These are phyloP conservation scores for Debaryomyces nepalensis DNA, from an alignment of 1,139 yeast genomes.

Conservation along the genomic window DNA sequence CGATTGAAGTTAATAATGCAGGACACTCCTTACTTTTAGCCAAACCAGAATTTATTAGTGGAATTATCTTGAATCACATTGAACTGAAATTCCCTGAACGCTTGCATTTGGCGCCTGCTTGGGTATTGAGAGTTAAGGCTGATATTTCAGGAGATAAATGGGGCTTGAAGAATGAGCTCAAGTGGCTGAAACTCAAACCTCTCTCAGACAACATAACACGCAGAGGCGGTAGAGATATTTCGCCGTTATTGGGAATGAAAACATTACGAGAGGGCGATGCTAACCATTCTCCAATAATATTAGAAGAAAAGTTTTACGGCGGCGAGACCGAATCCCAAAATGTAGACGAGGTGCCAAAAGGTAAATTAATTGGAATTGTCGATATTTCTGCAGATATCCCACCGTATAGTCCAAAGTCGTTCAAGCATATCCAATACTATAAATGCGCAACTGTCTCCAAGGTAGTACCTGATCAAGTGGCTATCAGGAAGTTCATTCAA, in stretches of 20 bases:
- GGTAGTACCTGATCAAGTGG: slow-evolving; percentile 69
- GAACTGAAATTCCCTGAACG: slow-evolving; percentile 53
- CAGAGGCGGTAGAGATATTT: slow-evolving; percentile 32
- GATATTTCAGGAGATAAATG: slow-evolving; percentile 71
- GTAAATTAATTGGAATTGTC: slow-evolving; percentile 58
- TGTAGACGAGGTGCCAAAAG: slow-evolving; percentile 24
- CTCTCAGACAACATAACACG: slow-evolving; percentile 52
- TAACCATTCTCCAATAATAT: slow-evolving; percentile 58
- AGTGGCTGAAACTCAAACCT: slow-evolving; percentile 65
- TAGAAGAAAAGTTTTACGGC: slow-evolving; percentile 53
- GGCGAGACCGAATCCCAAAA: slow-evolving; percentile 29
- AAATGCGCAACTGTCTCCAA: slow-evolving; percentile 82
- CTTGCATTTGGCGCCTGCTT: slow-evolving; percentile 58
- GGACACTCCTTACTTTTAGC: slow-evolving; percentile 72
- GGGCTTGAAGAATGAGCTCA: slow-evolving; percentile 76
- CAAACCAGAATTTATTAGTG: slow-evolving; percentile 69
- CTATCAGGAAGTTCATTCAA: slow-evolving; percentile 60
- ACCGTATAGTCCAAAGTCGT: slow-evolving; percentile 68
- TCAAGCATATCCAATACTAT: slow-evolving; percentile 57
- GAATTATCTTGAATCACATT: slow-evolving; percentile 62
- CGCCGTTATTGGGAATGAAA: slow-evolving; percentile 73
- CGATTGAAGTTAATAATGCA: slow-evolving; percentile 52
- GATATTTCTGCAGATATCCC: slow-evolving; percentile 81
- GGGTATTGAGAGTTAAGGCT: slow-evolving; percentile 68
- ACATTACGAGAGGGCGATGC: slow-evolving; percentile 70